phyloP scores from a whole-genome alignment of 2,329 filamentous ascomycete species.

The Sarocladiaceae sp. region DNA sequence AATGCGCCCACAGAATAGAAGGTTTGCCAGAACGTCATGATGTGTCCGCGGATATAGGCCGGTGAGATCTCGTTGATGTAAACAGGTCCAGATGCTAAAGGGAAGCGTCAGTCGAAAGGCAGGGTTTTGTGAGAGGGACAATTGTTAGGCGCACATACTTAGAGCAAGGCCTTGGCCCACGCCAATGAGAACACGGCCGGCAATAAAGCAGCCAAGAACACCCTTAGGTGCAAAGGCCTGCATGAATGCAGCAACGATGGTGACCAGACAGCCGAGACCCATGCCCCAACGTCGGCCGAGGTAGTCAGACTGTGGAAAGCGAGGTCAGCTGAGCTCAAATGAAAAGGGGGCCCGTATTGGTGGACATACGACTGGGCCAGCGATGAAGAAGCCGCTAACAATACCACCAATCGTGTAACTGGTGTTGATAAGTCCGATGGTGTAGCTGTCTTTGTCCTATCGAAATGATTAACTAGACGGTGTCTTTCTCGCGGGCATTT shows the following conservation, averaged over 20 bases:
- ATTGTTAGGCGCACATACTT: constrained; percentile 25
- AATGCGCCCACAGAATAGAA: constrained; percentile 62
- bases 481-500: background rate
- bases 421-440: constrained; percentile 49
- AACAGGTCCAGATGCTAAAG: constrained; percentile 55
- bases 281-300: constrained; percentile 62
- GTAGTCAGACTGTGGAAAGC: constrained; percentile 40
- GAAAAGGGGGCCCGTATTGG: constrained; percentile 19
- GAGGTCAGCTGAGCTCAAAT: constrained; percentile 16
- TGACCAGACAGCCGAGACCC: constrained; percentile 58
- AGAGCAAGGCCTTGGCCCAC: constrained; percentile 66
- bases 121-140: constrained; percentile 22
- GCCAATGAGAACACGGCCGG: constrained; percentile 64
- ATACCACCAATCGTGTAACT: constrained; percentile 69
- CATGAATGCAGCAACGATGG: constrained; percentile 65
- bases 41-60: constrained; percentile 57
- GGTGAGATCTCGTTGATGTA: constrained; percentile 68
- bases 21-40: constrained; percentile 66
- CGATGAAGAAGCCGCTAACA: constrained; percentile 65
- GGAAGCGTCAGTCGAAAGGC: background rate
- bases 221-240: constrained; percentile 60
- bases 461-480: background rate
- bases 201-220: constrained; percentile 63
- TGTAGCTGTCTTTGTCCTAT: constrained; percentile 9
- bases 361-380: constrained; percentile 48